Percentiles rank a stretch among this genome's conserved stretches.
These are phyloP conservation scores for Chenopodium suecicum DNA, from an alignment of 148 eudicot genomes.

Conservation along the genomic window DNA sequence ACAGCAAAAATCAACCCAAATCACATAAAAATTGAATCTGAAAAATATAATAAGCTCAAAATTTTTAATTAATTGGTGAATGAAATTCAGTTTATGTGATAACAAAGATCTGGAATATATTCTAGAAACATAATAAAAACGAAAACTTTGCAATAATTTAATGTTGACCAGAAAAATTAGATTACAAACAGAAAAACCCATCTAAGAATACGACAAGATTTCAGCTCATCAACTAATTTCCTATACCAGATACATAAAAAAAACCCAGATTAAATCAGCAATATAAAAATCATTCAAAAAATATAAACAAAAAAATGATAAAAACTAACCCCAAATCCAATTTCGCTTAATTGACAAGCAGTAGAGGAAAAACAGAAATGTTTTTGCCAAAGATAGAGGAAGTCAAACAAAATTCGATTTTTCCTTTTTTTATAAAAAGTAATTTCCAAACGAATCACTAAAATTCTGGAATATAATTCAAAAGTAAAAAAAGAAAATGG, in stretches of 20 bases:
- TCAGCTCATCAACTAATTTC: neutral
- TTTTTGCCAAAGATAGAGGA: neutral
- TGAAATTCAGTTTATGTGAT: neutral
- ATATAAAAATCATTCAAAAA: neutral
- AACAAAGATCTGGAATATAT: neutral
- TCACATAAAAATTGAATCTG: neutral
- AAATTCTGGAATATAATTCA: neutral
- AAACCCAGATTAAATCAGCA: too few relatives aligned
- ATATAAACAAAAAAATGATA: neutral
- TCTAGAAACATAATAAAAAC: too few relatives aligned
- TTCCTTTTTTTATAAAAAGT: neutral
- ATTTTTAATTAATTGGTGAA: neutral
- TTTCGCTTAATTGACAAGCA: neutral
- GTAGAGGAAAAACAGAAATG: neutral
- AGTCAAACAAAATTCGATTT: constrained; percentile 9
- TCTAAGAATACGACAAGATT: neutral
- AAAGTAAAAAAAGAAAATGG: neutral
- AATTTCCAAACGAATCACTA: neutral
- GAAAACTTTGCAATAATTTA: too few relatives aligned
- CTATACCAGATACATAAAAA: neutral
- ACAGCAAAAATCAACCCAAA: too few relatives aligned
- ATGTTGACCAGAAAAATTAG: too few relatives aligned
- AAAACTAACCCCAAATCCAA: neutral
- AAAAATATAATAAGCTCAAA: too few relatives aligned
- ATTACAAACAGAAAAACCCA: neutral